phyloP scores from a whole-genome alignment of 139 green algal genomes.

The Zygnema circumcarinatum region DNA sequence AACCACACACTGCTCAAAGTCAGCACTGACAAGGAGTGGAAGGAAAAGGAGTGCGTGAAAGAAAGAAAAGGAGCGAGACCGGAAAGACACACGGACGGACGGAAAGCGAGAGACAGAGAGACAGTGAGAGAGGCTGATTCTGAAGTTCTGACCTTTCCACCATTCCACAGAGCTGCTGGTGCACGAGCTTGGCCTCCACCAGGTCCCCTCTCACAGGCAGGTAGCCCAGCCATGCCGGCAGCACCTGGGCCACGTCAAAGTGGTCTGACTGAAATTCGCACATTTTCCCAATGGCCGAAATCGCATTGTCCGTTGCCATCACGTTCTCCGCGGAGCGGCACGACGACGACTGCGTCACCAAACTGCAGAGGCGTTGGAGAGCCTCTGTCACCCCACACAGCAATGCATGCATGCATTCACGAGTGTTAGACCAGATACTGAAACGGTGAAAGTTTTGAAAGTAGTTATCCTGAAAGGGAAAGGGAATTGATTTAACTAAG shows the following conservation, averaged over 20 bases:
- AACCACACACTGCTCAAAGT: conserved; percentile 1
- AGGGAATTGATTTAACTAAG: too few species aligned
- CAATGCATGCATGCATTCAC: not conserved
- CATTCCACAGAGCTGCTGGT: conserved; percentile 77
- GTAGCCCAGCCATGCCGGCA: conserved; percentile 47
- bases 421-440: not conserved
- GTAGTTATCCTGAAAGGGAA: not conserved
- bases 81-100: not conserved
- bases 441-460: not conserved
- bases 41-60: not conserved
- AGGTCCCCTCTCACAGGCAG: conserved; percentile 56
- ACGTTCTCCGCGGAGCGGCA: conserved; percentile 51
- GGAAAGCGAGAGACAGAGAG: too few species aligned
- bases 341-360: conserved; percentile 12
- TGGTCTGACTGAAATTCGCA: conserved; percentile 56
- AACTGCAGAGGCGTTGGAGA: conserved; percentile 14
- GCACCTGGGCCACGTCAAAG: conserved; percentile 45
- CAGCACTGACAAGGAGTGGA: not conserved
- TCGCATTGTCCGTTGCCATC: conserved; percentile 62
- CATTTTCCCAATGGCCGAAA: conserved; percentile 64
- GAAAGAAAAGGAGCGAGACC: not conserved
- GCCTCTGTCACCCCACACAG: conserved; percentile 10
- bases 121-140: too few species aligned
- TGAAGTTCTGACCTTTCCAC: conserved; percentile 48
- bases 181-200: conserved; percentile 65